Evolutionary conservation across 1,139 yeast species (phyloP), one percentile per base, ranked within the genome.

Genomic region (Kodamaea plutei): DNA sequence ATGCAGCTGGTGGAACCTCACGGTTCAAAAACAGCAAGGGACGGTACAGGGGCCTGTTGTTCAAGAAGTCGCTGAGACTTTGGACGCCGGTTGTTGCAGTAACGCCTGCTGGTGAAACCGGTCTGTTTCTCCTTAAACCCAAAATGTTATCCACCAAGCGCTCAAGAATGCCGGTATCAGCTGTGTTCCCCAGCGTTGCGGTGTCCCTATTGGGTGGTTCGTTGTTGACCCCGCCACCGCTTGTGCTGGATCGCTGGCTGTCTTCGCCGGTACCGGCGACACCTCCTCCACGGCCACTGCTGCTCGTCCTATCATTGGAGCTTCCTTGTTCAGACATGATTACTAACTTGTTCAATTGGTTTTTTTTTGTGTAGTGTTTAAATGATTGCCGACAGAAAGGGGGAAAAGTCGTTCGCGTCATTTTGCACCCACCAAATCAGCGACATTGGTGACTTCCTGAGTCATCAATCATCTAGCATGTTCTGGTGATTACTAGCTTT

Each of bases 61-160:
- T n/a, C 6, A 27, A 24, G 11, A 20, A 20, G 10, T 15, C 15
- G 3, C 20, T 8, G 14, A 20, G n/a, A n/a, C 26, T 24, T 5
- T 4, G 5, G 7, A 3, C 23, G 7, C 14, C 22, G 18, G 17
- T n/a, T 6, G 30, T 15, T 9, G 6, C 20, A 8, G 8, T 6
- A 6, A 8, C 20, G 4, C 20, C 6, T 5, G 18, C 15, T 5
- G 10, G 10, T 5, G 15, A 13, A 12, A 8, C 14, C n/a, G n/a
- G n/a, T 18, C 20, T 16, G 4, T 27, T 25, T 27, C 36, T 20
- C 11, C 36, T 13, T 6, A 40, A 29, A 4, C 44, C 43, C 21
- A 40, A 35, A 22, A 44, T 35, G 23, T 38, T 40, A 31, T 44
- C 48, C 36, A 43, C 43, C 28, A 44, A 42, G 4, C 48, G 31